These are phyloP conservation scores for Colletotrichum graminicola DNA, from an alignment of 2,329 filamentous ascomycete genomes.

Conservation along the genomic window DNA sequence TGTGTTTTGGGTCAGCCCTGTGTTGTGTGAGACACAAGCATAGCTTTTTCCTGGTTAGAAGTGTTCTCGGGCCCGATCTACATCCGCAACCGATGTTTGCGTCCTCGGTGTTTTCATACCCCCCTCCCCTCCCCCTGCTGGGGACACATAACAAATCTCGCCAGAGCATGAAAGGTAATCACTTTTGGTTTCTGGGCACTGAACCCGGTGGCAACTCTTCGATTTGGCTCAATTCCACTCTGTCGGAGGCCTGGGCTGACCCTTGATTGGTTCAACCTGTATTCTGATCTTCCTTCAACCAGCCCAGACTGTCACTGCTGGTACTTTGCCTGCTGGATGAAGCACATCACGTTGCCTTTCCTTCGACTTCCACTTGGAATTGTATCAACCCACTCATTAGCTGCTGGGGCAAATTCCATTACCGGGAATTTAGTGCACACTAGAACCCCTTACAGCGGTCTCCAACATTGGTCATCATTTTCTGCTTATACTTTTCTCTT, in stretches of 20 bases:
- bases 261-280: background rate
- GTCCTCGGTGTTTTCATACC: background rate
- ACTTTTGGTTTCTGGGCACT: background rate
- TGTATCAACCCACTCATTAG: no score
- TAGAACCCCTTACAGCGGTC: background rate
- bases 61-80: background rate
- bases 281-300: background rate
- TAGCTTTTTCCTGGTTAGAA: background rate
- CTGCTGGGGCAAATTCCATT: background rate
- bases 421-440: background rate
- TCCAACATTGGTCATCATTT: no score
- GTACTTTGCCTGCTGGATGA: background rate
- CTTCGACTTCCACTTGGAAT: background rate
- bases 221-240: no score
- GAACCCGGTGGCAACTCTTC: background rate
- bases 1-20: slow-evolving; percentile 1
- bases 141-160: background rate
- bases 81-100: background rate
- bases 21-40: slow-evolving; percentile 1
- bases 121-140: no score
- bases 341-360: background rate
- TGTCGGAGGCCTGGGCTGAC: background rate
- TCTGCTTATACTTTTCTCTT: background rate
- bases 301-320: no score
- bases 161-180: background rate